phyloP scores from a whole-genome alignment of 441 rosid genomes.

The Brassica balearica region DNA sequence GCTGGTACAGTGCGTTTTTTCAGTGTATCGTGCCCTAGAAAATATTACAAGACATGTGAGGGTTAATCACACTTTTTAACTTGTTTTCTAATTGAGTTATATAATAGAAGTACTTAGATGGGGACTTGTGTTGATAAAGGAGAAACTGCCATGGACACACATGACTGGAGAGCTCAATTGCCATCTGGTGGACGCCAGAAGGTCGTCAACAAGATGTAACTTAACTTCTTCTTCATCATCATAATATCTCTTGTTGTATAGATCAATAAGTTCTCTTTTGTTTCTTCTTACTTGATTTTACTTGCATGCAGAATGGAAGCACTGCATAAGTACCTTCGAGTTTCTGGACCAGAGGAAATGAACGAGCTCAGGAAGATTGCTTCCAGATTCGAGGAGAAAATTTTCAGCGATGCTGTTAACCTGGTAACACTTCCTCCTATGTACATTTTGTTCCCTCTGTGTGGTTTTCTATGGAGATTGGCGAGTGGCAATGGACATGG shows the following conservation, averaged over 20 bases:
- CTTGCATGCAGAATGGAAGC: slow-evolving; percentile 67
- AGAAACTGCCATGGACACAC: slow-evolving; percentile 44
- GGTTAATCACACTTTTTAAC: neutral
- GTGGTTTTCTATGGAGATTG: too few relatives aligned
- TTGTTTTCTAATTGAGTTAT: neutral
- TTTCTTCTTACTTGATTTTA: slow-evolving; percentile 2
- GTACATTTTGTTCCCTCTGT: too few relatives aligned
- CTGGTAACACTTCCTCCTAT: slow-evolving; percentile 51
- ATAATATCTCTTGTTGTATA: too few relatives aligned
- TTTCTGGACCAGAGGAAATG: slow-evolving; percentile 64
- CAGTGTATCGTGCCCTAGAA: too few relatives aligned
- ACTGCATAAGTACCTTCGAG: slow-evolving; percentile 68
- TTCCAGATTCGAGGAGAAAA: slow-evolving; percentile 73
- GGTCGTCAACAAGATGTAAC: slow-evolving; percentile 80
- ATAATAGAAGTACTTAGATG: neutral
- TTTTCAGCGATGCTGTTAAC: slow-evolving; percentile 55
- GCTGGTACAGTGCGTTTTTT: too few relatives aligned
- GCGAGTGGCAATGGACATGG: too few relatives aligned
- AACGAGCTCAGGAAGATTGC: slow-evolving; percentile 71
- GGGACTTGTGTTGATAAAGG: neutral
- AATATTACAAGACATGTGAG: neutral
- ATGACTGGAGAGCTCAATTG: slow-evolving; percentile 68
- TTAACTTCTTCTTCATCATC: neutral
- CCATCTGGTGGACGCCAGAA: slow-evolving; percentile 62
- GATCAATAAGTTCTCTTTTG: too few relatives aligned